Percentiles rank a stretch among this genome's conserved stretches.
These are phyloP conservation scores for Pythium dissimile DNA, from an alignment of 352 stramenopile species.

Conservation along the genomic window DNA sequence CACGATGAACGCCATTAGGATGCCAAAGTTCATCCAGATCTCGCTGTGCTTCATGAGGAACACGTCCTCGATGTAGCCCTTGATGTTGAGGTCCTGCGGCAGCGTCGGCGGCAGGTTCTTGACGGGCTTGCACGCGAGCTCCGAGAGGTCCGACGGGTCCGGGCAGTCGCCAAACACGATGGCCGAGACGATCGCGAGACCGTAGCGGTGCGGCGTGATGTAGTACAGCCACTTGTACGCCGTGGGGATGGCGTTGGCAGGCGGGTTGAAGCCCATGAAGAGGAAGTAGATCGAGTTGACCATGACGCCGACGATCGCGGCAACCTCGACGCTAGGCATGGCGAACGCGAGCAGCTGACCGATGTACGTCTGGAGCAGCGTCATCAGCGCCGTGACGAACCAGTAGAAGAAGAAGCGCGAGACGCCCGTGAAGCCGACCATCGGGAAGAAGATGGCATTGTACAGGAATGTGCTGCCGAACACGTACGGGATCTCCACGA, in stretches of 20 bases:
- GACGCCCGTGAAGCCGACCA: constrained; percentile 27
- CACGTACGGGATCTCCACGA: constrained; percentile 60
- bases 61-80: constrained; percentile 23
- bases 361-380: constrained; percentile 30
- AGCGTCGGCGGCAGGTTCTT: constrained; percentile 5
- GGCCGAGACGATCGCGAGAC: constrained; percentile 6
- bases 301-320: constrained; percentile 20
- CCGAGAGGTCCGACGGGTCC: not conserved
- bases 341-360: constrained; percentile 29
- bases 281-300: constrained; percentile 46
- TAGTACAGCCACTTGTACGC: constrained; percentile 47
- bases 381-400: constrained; percentile 16
- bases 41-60: constrained; percentile 26
- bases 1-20: constrained; percentile 25
- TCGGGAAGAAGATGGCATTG: constrained; percentile 29
- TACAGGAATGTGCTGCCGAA: constrained; percentile 25
- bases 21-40: constrained; percentile 18
- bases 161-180: constrained; percentile 20
- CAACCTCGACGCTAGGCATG: constrained; percentile 29
- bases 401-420: constrained; percentile 24
- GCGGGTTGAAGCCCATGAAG: constrained; percentile 76
- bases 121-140: not conserved
- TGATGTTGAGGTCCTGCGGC: constrained; percentile 18
- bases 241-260: constrained; percentile 36
- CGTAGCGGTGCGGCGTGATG: constrained; percentile 11